Percentiles rank a stretch among this genome's conserved stretches.
Evolutionary conservation across 2,329 filamentous ascomycete genomes (phyloP).

Genomic region (Escovopsis weberi): DNA sequence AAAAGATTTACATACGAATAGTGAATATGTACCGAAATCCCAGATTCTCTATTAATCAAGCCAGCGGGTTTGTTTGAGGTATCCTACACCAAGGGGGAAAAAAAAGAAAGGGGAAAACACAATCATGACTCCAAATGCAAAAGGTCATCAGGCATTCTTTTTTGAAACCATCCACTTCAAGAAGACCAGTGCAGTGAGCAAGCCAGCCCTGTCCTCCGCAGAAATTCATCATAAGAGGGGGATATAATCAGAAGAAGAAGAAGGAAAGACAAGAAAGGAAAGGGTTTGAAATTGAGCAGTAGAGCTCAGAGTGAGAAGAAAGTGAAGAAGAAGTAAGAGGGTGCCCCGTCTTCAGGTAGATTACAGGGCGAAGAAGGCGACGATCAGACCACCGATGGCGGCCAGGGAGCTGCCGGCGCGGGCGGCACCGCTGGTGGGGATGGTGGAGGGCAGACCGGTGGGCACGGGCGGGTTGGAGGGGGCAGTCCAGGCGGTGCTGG

Average conservation of each 20-base stretch:
- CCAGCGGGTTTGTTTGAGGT: slow-evolving; percentile 3
- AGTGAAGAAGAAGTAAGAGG: slow-evolving; percentile 6
- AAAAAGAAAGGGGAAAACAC: slow-evolving; percentile 1
- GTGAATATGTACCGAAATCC: background rate
- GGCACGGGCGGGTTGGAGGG: slow-evolving; percentile 7
- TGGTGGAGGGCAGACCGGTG: slow-evolving; percentile 11
- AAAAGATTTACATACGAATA: too few species aligned
- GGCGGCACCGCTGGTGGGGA: slow-evolving; percentile 13
- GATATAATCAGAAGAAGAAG: slow-evolving; percentile 3
- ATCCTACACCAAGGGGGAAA: slow-evolving; percentile 7
- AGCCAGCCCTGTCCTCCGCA: slow-evolving; percentile 4
- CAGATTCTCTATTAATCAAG: slow-evolving; percentile 4
- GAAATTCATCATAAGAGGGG: slow-evolving; percentile 8
- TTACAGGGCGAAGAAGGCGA: slow-evolving; percentile 31
- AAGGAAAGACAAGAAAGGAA: too few species aligned
- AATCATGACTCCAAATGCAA: slow-evolving; percentile 2
- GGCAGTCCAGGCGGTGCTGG: slow-evolving; percentile 10
- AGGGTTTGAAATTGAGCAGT: too few species aligned
- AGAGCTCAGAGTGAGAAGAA: slow-evolving; percentile 8
- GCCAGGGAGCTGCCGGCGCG: slow-evolving; percentile 24
- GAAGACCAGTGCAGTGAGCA: slow-evolving; percentile 7
- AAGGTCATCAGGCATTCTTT: background rate
- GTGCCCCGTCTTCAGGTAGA: background rate
- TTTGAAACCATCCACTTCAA: slow-evolving; percentile 4
- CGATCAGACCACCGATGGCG: slow-evolving; percentile 24